Evolutionary conservation across 2,329 filamentous ascomycete species (phyloP).

Genomic region (Talaromyces marneffei): DNA sequence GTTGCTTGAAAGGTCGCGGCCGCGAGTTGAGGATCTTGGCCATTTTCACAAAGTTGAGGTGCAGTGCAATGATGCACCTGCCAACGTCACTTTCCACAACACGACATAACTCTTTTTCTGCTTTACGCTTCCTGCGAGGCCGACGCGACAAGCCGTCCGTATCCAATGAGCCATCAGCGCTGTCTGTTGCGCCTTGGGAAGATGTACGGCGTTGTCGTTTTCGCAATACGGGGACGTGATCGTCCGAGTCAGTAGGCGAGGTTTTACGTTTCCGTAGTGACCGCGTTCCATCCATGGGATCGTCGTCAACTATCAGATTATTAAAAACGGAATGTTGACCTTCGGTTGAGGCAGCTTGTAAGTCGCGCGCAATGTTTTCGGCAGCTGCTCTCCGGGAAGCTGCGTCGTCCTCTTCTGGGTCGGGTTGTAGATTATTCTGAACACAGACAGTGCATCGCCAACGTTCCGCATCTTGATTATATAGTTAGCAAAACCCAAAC

Average conservation of each 20-base stretch:
- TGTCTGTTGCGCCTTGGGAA: conserved; percentile 17
- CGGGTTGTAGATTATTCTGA: conserved; percentile 35
- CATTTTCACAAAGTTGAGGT: conserved; percentile 54
- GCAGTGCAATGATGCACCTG: conserved; percentile 55
- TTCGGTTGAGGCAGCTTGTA: conserved; percentile 64
- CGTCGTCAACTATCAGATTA: conserved; percentile 64
- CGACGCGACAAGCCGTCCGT: conserved; percentile 36
- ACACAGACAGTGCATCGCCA: conserved; percentile 60
- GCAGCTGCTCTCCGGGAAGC: conserved; percentile 48
- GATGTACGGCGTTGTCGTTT: conserved; percentile 38
- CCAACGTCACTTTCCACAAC: conserved; percentile 37
- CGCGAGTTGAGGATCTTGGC: conserved; percentile 54
- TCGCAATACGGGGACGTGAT: conserved; percentile 42
- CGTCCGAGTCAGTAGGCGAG: conserved; percentile 59
- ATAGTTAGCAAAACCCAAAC: neutral
- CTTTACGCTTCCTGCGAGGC: conserved; percentile 49
- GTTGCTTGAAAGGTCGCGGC: conserved; percentile 47
- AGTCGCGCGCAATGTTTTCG: conserved; percentile 63
- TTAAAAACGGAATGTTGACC: conserved; percentile 69
- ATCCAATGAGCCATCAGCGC: conserved; percentile 19
- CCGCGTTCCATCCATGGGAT: conserved; percentile 69
- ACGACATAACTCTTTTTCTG: conserved; percentile 36
- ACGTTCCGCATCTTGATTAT: conserved; percentile 45
- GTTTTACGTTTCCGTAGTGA: conserved; percentile 79
- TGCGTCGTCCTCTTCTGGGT: conserved; percentile 20